Evolutionary conservation across 768 basidiomycete species (phyloP).

Genomic region (Tubosaeta sp.): DNA sequence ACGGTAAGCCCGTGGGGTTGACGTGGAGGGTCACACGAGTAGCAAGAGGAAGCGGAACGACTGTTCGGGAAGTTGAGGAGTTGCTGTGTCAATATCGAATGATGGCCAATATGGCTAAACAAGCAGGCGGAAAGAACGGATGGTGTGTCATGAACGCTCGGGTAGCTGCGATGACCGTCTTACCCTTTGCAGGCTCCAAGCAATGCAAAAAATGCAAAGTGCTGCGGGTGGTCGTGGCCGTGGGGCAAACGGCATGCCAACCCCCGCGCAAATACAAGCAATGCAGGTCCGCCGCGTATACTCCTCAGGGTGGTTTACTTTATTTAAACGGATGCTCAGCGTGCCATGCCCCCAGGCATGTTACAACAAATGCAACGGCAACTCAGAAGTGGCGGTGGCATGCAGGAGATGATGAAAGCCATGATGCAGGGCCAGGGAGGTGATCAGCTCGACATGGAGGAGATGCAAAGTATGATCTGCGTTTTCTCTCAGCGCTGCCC

Average conservation of each 20-base stretch:
- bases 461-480: slow-evolving; percentile 71
- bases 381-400: slow-evolving; percentile 75
- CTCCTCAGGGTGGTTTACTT: slow-evolving; percentile 1
- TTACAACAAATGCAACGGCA: slow-evolving; percentile 89
- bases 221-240: slow-evolving; percentile 84
- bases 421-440: slow-evolving; percentile 96
- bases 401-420: slow-evolving; percentile 97
- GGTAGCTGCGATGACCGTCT: slow-evolving; percentile 5
- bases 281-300: slow-evolving; percentile 65
- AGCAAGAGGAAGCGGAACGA: slow-evolving; percentile 90
- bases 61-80: slow-evolving; percentile 97
- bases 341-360: slow-evolving; percentile 93
- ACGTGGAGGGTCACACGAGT: slow-evolving; percentile 90
- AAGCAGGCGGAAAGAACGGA: slow-evolving; percentile 95
- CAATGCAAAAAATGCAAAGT: slow-evolving; percentile 91
- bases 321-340: slow-evolving; percentile 40
- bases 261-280: slow-evolving; percentile 88
- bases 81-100: slow-evolving; percentile 93
- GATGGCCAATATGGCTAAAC: slow-evolving; percentile 99
- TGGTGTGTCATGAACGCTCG: slow-evolving; percentile 47
- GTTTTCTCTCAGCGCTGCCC: slow-evolving; percentile 1
- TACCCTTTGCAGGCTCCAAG: slow-evolving; percentile 54
- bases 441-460: slow-evolving; percentile 88
- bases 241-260: slow-evolving; percentile 85
- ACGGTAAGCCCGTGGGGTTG: slow-evolving; percentile 78